Evolutionary conservation across 192 early-diverging fungal genomes (phyloP), one percentile per base, ranked within the genome.

Genomic region (Mortierella antarctica): DNA sequence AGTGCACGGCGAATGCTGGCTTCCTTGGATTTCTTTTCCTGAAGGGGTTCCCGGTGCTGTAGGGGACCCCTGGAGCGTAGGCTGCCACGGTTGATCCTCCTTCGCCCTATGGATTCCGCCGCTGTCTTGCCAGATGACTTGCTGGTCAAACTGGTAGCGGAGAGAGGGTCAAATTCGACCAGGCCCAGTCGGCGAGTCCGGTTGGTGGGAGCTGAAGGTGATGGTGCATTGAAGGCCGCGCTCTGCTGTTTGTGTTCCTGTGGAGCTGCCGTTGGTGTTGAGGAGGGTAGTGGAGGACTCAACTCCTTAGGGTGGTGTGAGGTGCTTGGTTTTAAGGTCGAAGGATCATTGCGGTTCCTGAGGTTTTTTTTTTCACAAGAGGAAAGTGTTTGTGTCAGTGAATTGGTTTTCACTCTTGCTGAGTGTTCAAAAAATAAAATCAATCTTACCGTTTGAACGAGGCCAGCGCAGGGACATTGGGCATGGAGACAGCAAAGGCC

Each of bases 161-260:
- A 71, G 20, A 71, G 69, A 20, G 69, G 69, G 31, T 71, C 69
- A 15, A 53, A 71, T 41, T 71, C 69, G 40, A 21, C 51, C 3
- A n/a, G 44, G 6, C 56, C 55, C 42, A 71, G 52, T 48, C 41
- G 11, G 12, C 61, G 68, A 53, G 4, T 20, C 2, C 13, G 31
- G 44, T 31, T 44, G 42, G 42, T 10, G 21, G 65, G 11, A 48
- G 42, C 18, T 20, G 60, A 6, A 58, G 54, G n/a, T 55, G 54
- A 1, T 55, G 54, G 15, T 55, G 1, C 54, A 21, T 8, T 9
- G 1, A 8, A 20, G 17, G 11, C n/a, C 7, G 8, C 4, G 54
- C 17, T 11, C n/a, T n/a, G 8, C 44, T 57, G 39, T 31, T 67
- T 47, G 17, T 9, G 15, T 31, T 48, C 17, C 39, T 62, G 44